Evolutionary conservation across 2,329 filamentous ascomycete species (phyloP), one percentile per base, ranked within the genome.

Genomic region (Epichloe bromicola): DNA sequence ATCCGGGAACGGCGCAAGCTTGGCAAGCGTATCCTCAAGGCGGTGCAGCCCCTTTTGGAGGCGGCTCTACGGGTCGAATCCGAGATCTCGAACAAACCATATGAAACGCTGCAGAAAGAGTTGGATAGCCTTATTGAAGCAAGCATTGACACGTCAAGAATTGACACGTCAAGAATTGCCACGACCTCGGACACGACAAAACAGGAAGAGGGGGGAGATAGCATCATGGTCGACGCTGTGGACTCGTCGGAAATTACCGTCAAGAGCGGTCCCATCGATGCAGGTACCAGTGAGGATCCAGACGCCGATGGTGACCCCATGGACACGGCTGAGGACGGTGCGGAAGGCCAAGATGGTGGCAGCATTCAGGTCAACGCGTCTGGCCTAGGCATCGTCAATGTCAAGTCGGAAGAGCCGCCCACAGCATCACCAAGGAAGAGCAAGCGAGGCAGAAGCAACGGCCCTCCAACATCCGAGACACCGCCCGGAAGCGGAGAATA

Each of bases 11-110:
- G 86, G 54, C 86, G 87, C 60, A 86, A 85, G 58, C 72, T 95
- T n/a, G 88, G 86, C 23, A 95, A 94, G 67, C 81, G 89, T 26
- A 95, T 96, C 54, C 77, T 95, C 57, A 94, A 88, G 64, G 80
- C 83, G 1, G 77, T 95, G 34, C 87, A 94, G 63, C 82, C 86
- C 14, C 76, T 82, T 43, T 72, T 95, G 3, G 86, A 95, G 64
- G 76, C 79, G 50, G 88, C 88, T 1, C 69, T 89, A 45, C 78
- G 77, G 49, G 86, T 87, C 50, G 91, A 97, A 65, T 83, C 86
- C n/a, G 86, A 93, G 54, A 75, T 95, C 41, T 82, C 77, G 48
- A 78, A 82, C 49, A 84, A 82, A 59, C 74, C 85, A 1, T 79
- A 82, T 44, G 85, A 89, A 49, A 76, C 76, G 46, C 76, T 90